A percentile compares a stretch with the other conserved stretches of the same genome.
Conservation (phyloP, 257 asterid species). For the Nicotiana otophora region DNA sequence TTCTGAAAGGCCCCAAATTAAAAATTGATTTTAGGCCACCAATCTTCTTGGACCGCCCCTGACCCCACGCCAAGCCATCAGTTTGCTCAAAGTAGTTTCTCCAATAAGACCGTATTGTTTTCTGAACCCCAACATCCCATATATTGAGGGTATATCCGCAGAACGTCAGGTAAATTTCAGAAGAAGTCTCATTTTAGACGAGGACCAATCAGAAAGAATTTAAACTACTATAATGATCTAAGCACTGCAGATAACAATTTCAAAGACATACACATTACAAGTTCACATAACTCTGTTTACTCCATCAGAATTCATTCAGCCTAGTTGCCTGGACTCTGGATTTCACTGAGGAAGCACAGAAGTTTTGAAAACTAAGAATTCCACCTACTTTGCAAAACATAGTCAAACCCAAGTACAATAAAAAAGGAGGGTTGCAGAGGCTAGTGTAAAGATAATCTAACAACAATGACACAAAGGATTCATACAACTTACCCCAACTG, state of each 20-base stretch:
- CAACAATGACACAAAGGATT: neutral
- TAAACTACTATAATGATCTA: neutral
- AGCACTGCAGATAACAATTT: neutral
- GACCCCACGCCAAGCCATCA: slow-evolving; percentile 90
- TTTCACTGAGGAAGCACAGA: neutral
- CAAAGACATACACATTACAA: neutral
- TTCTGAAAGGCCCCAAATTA: too few relatives aligned
- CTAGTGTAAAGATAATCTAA: neutral
- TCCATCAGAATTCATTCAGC: neutral
- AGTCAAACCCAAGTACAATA: neutral
- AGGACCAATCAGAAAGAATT: neutral
- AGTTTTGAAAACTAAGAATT: neutral
- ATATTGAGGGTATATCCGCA: slow-evolving; percentile 74
- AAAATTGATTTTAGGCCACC: too few relatives aligned
- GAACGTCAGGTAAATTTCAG: neutral
- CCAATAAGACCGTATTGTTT: slow-evolving; percentile 94
- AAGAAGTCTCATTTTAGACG: neutral
- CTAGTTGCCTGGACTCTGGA: neutral
- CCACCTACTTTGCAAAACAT: neutral
- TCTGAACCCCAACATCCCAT: slow-evolving; percentile 99
- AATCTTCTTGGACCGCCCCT: too few relatives aligned
- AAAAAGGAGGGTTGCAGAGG: neutral
- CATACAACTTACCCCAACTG: neutral
- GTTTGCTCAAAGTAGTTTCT: slow-evolving; percentile 96
- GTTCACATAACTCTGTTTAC: neutral